Conservation (phyloP, 2,329 filamentous ascomycete species). For the Epichloe bromicola region DNA sequence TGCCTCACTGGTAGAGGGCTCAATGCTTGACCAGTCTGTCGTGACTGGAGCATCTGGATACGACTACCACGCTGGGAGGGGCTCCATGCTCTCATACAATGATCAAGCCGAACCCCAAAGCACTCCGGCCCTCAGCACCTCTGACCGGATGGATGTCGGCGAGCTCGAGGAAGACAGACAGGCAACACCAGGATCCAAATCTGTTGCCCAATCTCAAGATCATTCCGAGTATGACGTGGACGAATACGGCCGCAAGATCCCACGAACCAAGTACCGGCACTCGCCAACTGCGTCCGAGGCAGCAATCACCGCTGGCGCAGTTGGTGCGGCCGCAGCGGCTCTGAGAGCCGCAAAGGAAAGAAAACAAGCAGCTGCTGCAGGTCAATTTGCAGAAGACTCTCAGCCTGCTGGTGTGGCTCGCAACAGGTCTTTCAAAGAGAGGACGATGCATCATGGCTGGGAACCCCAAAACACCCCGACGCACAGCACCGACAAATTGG, state of each 20-base stretch:
- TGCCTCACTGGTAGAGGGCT: conserved; percentile 73
- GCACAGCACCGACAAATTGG: conserved; percentile 46
- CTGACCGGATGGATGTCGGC: conserved; percentile 28
- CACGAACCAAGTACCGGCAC: conserved; percentile 28
- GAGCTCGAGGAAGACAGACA: conserved; percentile 27
- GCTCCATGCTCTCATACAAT: conserved; percentile 25
- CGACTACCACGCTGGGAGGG: conserved; percentile 27
- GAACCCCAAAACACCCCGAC: conserved; percentile 42
- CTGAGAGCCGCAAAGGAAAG: conserved; percentile 36
- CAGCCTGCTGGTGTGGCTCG: conserved; percentile 39
- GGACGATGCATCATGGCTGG: conserved; percentile 39
- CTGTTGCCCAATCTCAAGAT: conserved; percentile 29
- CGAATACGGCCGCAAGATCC: conserved; percentile 43
- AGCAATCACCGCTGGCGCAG: conserved; percentile 43
- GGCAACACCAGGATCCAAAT: conserved; percentile 25
- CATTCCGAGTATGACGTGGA: conserved; percentile 45
- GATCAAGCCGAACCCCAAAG: conserved; percentile 18
- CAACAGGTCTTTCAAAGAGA: conserved; percentile 54
- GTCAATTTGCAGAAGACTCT: conserved; percentile 25
- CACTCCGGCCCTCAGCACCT: conserved; percentile 22
- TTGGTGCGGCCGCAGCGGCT: conserved; percentile 39
- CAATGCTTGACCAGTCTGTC: conserved; percentile 52
- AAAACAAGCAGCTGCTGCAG: conserved; percentile 24
- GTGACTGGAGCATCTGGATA: conserved; percentile 47
- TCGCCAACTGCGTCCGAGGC: conserved; percentile 45